Conservation (phyloP, 2,329 filamentous ascomycete species). For the Rasamsonia emersonii region DNA sequence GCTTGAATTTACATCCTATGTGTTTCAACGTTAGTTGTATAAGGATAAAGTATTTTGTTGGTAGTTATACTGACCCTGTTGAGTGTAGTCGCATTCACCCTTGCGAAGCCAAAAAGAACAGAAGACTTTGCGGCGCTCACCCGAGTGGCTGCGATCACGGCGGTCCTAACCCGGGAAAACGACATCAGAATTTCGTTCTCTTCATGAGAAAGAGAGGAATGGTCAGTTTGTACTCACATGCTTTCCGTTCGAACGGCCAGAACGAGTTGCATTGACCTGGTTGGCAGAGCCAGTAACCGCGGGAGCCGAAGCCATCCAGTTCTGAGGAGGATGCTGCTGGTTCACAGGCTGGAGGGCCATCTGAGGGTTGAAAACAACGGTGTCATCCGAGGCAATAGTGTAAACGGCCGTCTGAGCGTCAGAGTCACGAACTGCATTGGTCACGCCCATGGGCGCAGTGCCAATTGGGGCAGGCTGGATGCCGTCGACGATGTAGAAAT, state of each 20-base stretch:
- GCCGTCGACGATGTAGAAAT: constrained; percentile 29
- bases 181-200: too few relatives aligned
- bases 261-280: too few relatives aligned
- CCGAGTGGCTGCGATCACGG: constrained; percentile 16
- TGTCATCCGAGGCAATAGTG: constrained; percentile 15
- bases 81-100: constrained; percentile 74
- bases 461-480: constrained; percentile 1
- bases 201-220: too few relatives aligned
- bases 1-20: constrained; percentile 72
- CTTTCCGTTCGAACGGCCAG: too few relatives aligned
- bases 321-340: constrained; percentile 14
- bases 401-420: constrained; percentile 15
- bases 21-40: background rate
- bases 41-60: background rate
- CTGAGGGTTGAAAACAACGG: constrained; percentile 13
- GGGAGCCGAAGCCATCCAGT: constrained; percentile 10
- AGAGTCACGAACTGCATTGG: constrained; percentile 7
- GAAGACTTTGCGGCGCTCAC: constrained; percentile 56
- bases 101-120: constrained; percentile 87
- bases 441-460: too few relatives aligned
- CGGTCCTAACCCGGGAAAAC: constrained; percentile 10
- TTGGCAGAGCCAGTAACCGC: too few relatives aligned
- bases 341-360: constrained; percentile 14
- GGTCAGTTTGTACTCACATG: too few relatives aligned
- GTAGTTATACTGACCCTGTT: constrained; percentile 47